Evolutionary conservation across 495 filamentous ascomycete genomes (phyloP).

Genomic region (Usnea hakonensis): DNA sequence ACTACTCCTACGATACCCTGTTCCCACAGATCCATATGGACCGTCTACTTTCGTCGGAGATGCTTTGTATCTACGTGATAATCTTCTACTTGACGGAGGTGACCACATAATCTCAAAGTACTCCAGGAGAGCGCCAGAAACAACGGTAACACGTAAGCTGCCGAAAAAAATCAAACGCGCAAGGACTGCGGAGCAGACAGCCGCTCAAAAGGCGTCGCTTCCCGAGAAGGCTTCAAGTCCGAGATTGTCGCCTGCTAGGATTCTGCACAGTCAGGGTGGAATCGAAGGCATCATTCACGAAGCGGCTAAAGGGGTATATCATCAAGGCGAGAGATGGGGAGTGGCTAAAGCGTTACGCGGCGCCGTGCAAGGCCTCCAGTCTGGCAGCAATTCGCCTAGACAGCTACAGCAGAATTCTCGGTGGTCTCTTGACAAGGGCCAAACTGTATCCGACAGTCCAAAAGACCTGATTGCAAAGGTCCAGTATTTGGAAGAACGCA

Average conservation of each 20-base stretch:
- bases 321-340: slow-evolving; percentile 76
- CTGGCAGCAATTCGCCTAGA: slow-evolving; percentile 31
- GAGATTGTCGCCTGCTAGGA: slow-evolving; percentile 46
- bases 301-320: slow-evolving; percentile 74
- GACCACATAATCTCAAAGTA: slow-evolving; percentile 74
- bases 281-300: slow-evolving; percentile 78
- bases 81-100: slow-evolving; percentile 66
- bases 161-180: slow-evolving; percentile 32
- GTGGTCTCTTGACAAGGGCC: slow-evolving; percentile 31
- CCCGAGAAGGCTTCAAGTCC: slow-evolving; percentile 22
- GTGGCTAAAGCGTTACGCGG: slow-evolving; percentile 86
- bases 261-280: slow-evolving; percentile 52
- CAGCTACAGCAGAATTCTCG: slow-evolving; percentile 18
- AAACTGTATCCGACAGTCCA: slow-evolving; percentile 16
- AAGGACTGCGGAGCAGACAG: slow-evolving; percentile 22
- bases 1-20: slow-evolving; percentile 73
- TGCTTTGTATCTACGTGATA: slow-evolving; percentile 73
- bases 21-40: slow-evolving; percentile 50
- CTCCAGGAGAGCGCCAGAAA: slow-evolving; percentile 55
- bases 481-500: slow-evolving; percentile 55
- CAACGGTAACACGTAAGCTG: slow-evolving; percentile 28
- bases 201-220: slow-evolving; percentile 15
- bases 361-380: slow-evolving; percentile 61
- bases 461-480: slow-evolving; percentile 32
- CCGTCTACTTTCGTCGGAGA: slow-evolving; percentile 78